Evolutionary conservation across 1,139 yeast species (phyloP).

Genomic region (Suhomyces choctaworum): DNA sequence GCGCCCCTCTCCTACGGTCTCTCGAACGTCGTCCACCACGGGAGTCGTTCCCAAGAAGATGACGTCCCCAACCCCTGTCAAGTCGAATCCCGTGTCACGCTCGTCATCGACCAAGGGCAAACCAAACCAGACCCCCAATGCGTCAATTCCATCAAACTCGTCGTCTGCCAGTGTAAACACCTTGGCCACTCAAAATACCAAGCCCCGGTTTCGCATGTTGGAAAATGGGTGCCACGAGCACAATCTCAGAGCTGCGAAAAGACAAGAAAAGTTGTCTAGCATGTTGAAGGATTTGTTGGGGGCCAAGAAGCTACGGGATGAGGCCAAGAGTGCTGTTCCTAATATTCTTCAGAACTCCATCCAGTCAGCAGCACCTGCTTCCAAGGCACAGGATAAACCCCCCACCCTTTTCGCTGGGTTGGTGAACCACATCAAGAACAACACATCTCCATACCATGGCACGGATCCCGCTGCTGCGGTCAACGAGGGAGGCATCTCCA

Average conservation of each 20-base stretch:
- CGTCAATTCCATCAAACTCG: slow-evolving; percentile 5
- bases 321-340: slow-evolving; percentile 84
- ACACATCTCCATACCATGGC: slow-evolving; percentile 28
- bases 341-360: slow-evolving; percentile 37
- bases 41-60: slow-evolving; percentile 7
- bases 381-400: slow-evolving; percentile 39
- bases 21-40: slow-evolving; percentile 20
- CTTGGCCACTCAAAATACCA: slow-evolving; percentile 7
- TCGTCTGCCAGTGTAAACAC: slow-evolving; percentile 14
- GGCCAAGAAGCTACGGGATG: slow-evolving; percentile 76
- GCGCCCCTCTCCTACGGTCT: slow-evolving; percentile 15
- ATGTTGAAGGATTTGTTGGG: slow-evolving; percentile 87
- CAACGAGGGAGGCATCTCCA: slow-evolving; percentile 1
- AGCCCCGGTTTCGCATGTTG: slow-evolving; percentile 51
- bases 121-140: neutral
- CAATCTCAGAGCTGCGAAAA: slow-evolving; percentile 67
- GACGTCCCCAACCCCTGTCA: slow-evolving; percentile 8
- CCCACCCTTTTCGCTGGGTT: slow-evolving; percentile 84
- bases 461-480: slow-evolving; percentile 4
- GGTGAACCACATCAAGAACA: slow-evolving; percentile 61
- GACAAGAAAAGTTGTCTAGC: slow-evolving; percentile 84
- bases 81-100: slow-evolving; percentile 16
- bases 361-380: slow-evolving; percentile 11
- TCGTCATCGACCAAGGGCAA: slow-evolving; percentile 15
- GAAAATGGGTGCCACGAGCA: slow-evolving; percentile 81